Base-by-base conservation (phyloP, 2,329 filamentous ascomycete species). In the Colletotrichum phormii region DNA sequence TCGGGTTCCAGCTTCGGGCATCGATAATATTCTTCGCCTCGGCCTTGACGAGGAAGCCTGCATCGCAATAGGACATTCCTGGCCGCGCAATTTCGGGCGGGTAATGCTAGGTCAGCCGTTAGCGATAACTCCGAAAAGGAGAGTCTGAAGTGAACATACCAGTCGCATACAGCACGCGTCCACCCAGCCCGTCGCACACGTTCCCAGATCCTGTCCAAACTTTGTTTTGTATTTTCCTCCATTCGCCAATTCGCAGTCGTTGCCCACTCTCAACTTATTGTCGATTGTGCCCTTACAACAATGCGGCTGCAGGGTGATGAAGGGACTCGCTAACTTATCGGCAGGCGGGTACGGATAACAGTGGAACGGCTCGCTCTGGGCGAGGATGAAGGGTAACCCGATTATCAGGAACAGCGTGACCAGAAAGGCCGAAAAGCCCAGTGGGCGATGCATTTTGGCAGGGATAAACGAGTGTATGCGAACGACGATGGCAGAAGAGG, bases 121-220 rank as follows among this genome's bases (percentile, higher is more conserved):
- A 73, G 64, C 18, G 42, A 42, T 5, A 24, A n/a, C 18, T 53
- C 13, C 1, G 31, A 15, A 6, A 15, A 18, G 8, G 4, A n/a
- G 22, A 26, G 9, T 12, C 24, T 3, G 29, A 46, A 15, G 49
- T 65, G 8, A 15, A 60, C 73, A 2, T 63, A 74, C 73, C 70
- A 70, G 6, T 15, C 61, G 73, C 73, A 74, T 74, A 18, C 73
- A 74, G 53, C 73, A 74, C 8, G 73, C 70, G n/a, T 73, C 70
- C 22, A 22, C 35, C 64, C 65, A 65, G 33, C 73, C 73, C 22
- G 26, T 70, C n/a, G 37, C 70, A 29, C 73, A 74, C 9, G 73
- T 73, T 13, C 70, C 70, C 70, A 74, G 33, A 3, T 70, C 64
- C n/a, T 74, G 73, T 4, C 73, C 73, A 42, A 73, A 73, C 55